phyloP scores from a whole-genome alignment of 2,329 filamentous ascomycete species.

The Ascochyta koolunga region DNA sequence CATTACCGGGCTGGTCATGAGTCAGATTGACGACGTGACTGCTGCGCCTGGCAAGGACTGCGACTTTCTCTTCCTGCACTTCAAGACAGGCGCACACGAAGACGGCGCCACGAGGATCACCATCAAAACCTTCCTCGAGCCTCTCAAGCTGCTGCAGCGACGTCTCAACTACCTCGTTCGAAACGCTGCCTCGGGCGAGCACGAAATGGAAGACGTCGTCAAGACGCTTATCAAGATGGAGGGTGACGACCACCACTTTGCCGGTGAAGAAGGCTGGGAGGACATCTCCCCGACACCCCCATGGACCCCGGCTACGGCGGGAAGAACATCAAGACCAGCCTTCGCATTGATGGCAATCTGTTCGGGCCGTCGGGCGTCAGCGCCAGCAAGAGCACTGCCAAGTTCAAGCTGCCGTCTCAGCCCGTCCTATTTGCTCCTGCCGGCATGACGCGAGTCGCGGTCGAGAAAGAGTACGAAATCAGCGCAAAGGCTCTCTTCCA shows the following conservation, averaged over 20 bases:
- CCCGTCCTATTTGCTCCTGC: constrained; percentile 84
- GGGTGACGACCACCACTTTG: constrained; percentile 62
- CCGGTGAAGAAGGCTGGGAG: constrained; percentile 89
- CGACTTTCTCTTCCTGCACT: constrained; percentile 88
- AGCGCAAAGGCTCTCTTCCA: constrained; percentile 95
- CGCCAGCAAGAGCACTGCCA: constrained; percentile 61
- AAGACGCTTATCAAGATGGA: constrained; percentile 78
- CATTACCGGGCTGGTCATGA: constrained; percentile 76
- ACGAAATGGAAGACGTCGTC: constrained; percentile 73
- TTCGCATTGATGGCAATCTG: constrained; percentile 68
- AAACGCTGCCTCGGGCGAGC: constrained; percentile 75
- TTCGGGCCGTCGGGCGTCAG: constrained; percentile 53
- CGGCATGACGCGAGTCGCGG: constrained; percentile 75
- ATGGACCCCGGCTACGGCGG: constrained; percentile 59
- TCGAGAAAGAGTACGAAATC: constrained; percentile 85
- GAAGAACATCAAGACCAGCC: constrained; percentile 61
- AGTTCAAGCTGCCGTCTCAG: constrained; percentile 81
- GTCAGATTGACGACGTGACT: constrained; percentile 84
- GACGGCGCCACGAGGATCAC: constrained; percentile 75
- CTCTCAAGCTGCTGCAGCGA: constrained; percentile 78
- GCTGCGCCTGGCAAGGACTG: constrained; percentile 88
- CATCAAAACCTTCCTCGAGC: constrained; percentile 91
- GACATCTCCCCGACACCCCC: constrained; percentile 70
- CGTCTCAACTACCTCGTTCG: constrained; percentile 86
- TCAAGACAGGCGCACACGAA: constrained; percentile 67